These are phyloP conservation scores for Yamadazyma songkhlaensis DNA, from an alignment of 1,139 yeast genomes.

Conservation along the genomic window DNA sequence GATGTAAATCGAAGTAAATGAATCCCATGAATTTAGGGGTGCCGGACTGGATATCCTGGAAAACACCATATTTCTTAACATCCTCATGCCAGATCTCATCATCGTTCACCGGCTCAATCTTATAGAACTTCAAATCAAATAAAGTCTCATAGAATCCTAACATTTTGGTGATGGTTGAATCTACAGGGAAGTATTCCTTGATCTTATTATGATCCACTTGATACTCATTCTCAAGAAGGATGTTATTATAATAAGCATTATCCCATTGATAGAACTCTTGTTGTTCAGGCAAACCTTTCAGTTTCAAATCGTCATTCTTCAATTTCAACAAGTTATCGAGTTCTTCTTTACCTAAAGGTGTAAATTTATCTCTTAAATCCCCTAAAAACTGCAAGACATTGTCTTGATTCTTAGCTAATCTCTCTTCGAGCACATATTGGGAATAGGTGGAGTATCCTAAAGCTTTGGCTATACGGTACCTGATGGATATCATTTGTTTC, in stretches of 20 bases:
- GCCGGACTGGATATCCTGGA: conserved; percentile 51
- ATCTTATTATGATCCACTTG: conserved; percentile 70
- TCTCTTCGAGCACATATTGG: conserved; percentile 66
- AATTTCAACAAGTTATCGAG: conserved; percentile 44
- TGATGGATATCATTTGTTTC: conserved; percentile 53
- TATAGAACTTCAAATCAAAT: conserved; percentile 64
- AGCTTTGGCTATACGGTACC: conserved; percentile 59
- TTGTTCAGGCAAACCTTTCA: conserved; percentile 39
- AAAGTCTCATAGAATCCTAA: conserved; percentile 64
- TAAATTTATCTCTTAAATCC: conserved; percentile 57
- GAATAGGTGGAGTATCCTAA: conserved; percentile 70
- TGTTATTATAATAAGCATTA: conserved; percentile 59
- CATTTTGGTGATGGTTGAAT: conserved; percentile 66
- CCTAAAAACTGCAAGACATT: conserved; percentile 58
- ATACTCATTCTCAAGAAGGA: conserved; percentile 62
- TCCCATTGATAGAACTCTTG: conserved; percentile 70
- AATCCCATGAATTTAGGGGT: conserved; percentile 70
- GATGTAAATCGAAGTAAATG: conserved; percentile 78
- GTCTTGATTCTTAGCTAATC: conserved; percentile 72
- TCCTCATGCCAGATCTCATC: conserved; percentile 67
- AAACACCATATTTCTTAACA: conserved; percentile 71
- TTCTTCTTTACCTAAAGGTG: conserved; percentile 59
- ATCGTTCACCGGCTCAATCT: conserved; percentile 34
- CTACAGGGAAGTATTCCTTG: conserved; percentile 76
- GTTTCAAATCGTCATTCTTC: conserved; percentile 51